phyloP scores from a whole-genome alignment of 768 basidiomycete species.

The Tulasnella sp. region DNA sequence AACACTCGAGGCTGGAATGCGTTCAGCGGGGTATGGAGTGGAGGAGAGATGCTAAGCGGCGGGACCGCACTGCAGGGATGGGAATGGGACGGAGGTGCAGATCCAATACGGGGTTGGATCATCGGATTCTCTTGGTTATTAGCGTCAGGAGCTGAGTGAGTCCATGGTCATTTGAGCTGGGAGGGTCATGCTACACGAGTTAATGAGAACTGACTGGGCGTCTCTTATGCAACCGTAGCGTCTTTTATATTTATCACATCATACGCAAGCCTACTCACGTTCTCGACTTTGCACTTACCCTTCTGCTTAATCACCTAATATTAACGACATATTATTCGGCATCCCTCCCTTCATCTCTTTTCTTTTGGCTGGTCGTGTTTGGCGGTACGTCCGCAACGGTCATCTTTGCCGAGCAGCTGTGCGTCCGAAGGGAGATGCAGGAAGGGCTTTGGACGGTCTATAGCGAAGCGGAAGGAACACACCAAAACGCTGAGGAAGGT shows the following conservation, averaged over 20 bases:
- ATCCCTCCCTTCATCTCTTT: slow-evolving; percentile 69
- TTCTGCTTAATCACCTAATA: slow-evolving; percentile 84
- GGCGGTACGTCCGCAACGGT: slow-evolving; percentile 61
- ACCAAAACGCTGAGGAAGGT: slow-evolving; percentile 8
- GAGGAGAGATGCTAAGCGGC: slow-evolving; percentile 61
- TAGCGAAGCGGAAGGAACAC: neutral
- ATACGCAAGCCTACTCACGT: slow-evolving; percentile 87
- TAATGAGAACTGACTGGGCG: neutral
- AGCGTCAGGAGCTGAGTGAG: slow-evolving; percentile 78
- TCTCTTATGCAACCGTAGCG: slow-evolving; percentile 26
- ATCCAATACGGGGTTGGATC: slow-evolving; percentile 80
- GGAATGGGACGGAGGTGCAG: slow-evolving; percentile 56
- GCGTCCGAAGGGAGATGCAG: slow-evolving; percentile 79
- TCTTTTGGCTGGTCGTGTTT: slow-evolving; percentile 82
- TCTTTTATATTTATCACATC: slow-evolving; percentile 77
- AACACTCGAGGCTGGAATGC: slow-evolving; percentile 46
- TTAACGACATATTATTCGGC: slow-evolving; percentile 87
- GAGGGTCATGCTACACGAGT: neutral
- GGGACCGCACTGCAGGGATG: slow-evolving; percentile 39
- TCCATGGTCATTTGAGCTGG: slow-evolving; percentile 23
- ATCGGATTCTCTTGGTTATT: slow-evolving; percentile 79
- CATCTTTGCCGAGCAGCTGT: slow-evolving; percentile 79
- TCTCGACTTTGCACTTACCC: slow-evolving; percentile 86
- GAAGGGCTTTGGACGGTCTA: slow-evolving; percentile 46
- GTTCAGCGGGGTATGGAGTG: slow-evolving; percentile 67